Conservation (phyloP, 2,329 filamentous ascomycete species). For the Cytospora chrysosperma region DNA sequence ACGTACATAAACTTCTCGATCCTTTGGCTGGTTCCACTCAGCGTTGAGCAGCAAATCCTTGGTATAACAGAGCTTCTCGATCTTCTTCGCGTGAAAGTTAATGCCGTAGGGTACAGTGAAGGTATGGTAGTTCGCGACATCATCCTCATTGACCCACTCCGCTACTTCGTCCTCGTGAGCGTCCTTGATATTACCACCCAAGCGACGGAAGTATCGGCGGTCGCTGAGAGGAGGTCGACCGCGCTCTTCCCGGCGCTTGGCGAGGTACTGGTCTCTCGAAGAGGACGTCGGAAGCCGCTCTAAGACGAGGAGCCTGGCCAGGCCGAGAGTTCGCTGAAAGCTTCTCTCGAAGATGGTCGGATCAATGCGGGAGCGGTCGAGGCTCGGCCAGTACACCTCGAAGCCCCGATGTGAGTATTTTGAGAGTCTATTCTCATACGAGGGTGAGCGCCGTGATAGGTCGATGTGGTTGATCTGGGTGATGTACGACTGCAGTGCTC, state of each 20-base stretch:
- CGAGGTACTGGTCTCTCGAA: constrained; percentile 69
- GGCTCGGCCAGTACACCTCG: constrained; percentile 74
- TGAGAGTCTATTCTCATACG: constrained; percentile 82
- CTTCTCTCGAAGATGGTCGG: constrained; percentile 85
- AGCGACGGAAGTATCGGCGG: constrained; percentile 34
- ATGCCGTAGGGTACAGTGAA: constrained; percentile 69
- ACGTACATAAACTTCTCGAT: constrained; percentile 59
- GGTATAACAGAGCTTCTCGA: constrained; percentile 79
- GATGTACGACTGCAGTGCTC: constrained; percentile 75
- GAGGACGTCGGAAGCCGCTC: constrained; percentile 71
- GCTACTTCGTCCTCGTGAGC: constrained; percentile 76
- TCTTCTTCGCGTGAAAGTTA: constrained; percentile 63
- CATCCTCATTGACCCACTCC: constrained; percentile 76
- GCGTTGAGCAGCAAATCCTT: constrained; percentile 81
- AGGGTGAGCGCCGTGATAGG: constrained; percentile 74
- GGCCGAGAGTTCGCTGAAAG: constrained; percentile 71
- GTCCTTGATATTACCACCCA: constrained; percentile 73
- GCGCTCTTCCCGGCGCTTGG: constrained; percentile 68
- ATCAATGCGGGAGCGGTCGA: constrained; percentile 74
- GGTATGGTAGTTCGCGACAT: constrained; percentile 77
- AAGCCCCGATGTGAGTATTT: constrained; percentile 86
- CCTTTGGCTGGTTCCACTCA: constrained; percentile 78
- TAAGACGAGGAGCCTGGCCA: constrained; percentile 76
- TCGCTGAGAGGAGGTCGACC: constrained; percentile 61
- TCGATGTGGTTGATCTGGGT: constrained; percentile 82